These are phyloP conservation scores for Lentinus tigrinus DNA, from an alignment of 768 basidiomycete species.

Conservation along the genomic window DNA sequence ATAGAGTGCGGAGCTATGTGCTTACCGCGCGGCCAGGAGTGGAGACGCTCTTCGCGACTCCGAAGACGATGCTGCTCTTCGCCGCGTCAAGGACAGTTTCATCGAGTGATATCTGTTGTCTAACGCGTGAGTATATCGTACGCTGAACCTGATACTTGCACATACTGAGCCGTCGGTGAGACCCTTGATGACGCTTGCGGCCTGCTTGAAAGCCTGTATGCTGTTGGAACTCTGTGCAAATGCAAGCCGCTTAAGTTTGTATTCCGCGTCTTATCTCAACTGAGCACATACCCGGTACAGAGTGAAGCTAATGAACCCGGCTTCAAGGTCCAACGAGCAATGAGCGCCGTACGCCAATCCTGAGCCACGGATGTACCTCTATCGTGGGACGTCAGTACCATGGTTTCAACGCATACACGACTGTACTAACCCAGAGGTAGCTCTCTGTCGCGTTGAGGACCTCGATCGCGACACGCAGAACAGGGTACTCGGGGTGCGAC, in stretches of 20 bases:
- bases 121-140: constrained; percentile 4
- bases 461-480: constrained; percentile 80
- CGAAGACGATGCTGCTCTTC: constrained; percentile 88
- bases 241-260: not conserved
- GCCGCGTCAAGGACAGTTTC: constrained; percentile 84
- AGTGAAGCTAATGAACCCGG: constrained; percentile 71
- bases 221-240: constrained; percentile 69
- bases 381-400: not conserved
- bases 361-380: constrained; percentile 90
- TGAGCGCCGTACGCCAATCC: constrained; percentile 95
- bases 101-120: constrained; percentile 72
- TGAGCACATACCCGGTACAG: constrained; percentile 66
- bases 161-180: constrained; percentile 81
- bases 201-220: constrained; percentile 79
- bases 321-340: constrained; percentile 70
- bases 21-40: constrained; percentile 86
- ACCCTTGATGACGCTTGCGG: constrained; percentile 70
- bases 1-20: constrained; percentile 6
- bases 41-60: constrained; percentile 76
- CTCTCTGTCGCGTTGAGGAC: constrained; percentile 92
- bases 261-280: not conserved
- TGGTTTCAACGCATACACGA: not conserved
- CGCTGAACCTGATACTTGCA: constrained; percentile 8
- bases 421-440: constrained; percentile 76
- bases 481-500: constrained; percentile 79